phyloP scores from a whole-genome alignment of 441 rosid species.

The Adansonia grandidieri region DNA sequence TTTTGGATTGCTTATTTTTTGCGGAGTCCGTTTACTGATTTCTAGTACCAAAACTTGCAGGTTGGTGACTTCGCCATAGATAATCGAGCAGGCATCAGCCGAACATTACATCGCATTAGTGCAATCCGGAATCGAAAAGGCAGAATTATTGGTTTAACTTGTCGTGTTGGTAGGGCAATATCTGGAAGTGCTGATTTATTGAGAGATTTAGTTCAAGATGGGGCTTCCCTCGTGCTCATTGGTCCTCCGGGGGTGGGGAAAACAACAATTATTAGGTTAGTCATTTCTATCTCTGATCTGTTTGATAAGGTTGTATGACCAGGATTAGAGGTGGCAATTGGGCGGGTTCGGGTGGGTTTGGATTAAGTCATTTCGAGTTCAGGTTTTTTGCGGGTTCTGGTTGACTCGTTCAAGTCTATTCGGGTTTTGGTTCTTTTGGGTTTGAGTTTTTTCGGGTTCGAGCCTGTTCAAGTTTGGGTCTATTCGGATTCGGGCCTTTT shows the following conservation, averaged over 20 bases:
- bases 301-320: slow-evolving; percentile 18
- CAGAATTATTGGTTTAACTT: slow-evolving; percentile 82
- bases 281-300: slow-evolving; percentile 18
- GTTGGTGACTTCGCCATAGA: slow-evolving; percentile 90
- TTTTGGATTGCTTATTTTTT: background rate
- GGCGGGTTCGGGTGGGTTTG: too few relatives aligned
- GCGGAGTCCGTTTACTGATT: slow-evolving; percentile 20
- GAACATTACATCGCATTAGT: slow-evolving; percentile 86
- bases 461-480: too few relatives aligned
- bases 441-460: too few relatives aligned
- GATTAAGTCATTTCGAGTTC: too few relatives aligned
- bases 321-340: background rate
- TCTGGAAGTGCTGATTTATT: slow-evolving; percentile 77
- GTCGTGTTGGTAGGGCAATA: slow-evolving; percentile 91
- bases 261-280: slow-evolving; percentile 87
- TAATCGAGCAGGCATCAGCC: slow-evolving; percentile 88
- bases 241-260: slow-evolving; percentile 98
- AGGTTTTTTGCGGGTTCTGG: too few relatives aligned
- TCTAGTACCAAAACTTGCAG: slow-evolving; percentile 43
- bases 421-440: too few relatives aligned
- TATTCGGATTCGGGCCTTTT: too few relatives aligned
- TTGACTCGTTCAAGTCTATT: too few relatives aligned
- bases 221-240: slow-evolving; percentile 79
- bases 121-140: slow-evolving; percentile 82
- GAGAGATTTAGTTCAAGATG: slow-evolving; percentile 74